phyloP scores from a whole-genome alignment of 805 yeast genomes.

The Scheffersomyces ergatensis region DNA sequence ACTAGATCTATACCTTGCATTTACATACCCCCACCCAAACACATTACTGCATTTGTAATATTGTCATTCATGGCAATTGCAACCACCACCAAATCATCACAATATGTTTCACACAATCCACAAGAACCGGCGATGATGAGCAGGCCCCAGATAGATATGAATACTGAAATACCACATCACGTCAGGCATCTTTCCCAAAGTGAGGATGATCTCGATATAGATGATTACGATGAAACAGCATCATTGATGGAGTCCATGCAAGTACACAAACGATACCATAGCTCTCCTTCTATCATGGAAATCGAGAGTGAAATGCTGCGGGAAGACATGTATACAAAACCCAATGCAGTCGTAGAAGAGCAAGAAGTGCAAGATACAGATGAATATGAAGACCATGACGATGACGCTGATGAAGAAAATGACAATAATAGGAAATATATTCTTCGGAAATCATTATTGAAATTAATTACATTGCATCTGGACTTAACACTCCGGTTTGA shows the following conservation, averaged over 20 bases:
- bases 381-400: background rate
- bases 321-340: background rate
- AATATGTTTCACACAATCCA: too few species aligned
- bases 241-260: conserved; percentile 9
- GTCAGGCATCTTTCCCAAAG: background rate
- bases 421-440: background rate
- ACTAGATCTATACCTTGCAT: too few species aligned
- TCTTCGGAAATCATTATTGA: background rate
- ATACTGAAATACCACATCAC: too few species aligned
- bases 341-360: background rate
- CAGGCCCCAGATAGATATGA: too few species aligned
- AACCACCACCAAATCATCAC: background rate
- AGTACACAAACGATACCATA: background rate
- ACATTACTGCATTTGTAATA: too few species aligned
- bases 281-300: conserved; percentile 2
- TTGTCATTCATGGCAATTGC: background rate
- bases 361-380: background rate
- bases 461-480: background rate
- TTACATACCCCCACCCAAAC: too few species aligned
- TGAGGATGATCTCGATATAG: conserved; percentile 2
- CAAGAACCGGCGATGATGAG: too few species aligned
- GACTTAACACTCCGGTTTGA: background rate
- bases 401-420: background rate
- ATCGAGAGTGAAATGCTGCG: background rate
- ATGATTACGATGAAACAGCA: conserved; percentile 9